Percentiles rank a stretch among this genome's conserved stretches.
Evolutionary conservation across 73 alveolate genomes (phyloP).

Genomic region (Strombidium stylifer): DNA sequence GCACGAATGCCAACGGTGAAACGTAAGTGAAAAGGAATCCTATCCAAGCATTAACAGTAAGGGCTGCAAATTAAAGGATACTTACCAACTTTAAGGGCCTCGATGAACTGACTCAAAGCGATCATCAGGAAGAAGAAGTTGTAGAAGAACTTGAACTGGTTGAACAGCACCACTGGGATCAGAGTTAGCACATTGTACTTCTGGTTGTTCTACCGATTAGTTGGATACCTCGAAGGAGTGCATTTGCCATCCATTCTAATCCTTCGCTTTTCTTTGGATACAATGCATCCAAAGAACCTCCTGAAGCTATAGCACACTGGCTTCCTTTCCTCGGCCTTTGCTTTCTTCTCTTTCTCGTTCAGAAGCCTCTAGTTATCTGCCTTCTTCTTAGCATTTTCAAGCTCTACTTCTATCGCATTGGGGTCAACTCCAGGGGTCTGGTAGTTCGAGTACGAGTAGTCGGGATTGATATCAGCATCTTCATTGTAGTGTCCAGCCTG

Average conservation of each 20-base stretch:
- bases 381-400: too few relatives aligned
- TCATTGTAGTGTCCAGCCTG: too few relatives aligned
- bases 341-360: too few relatives aligned
- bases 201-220: constrained; percentile 78
- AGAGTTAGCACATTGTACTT: constrained; percentile 81
- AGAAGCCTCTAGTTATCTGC: too few relatives aligned
- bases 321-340: too few relatives aligned
- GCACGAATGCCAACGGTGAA: constrained; percentile 94
- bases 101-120: constrained; percentile 79
- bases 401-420: too few relatives aligned
- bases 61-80: too few relatives aligned
- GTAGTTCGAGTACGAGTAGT: too few relatives aligned
- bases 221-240: constrained; percentile 49
- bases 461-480: too few relatives aligned
- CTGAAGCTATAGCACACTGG: neutral
- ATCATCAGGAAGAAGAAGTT: constrained; percentile 84
- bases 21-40: constrained; percentile 92
- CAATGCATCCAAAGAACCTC: neutral
- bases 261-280: constrained; percentile 4
- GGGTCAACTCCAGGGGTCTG: too few relatives aligned
- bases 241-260: constrained; percentile 22
- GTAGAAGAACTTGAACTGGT: constrained; percentile 86
- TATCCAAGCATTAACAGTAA: constrained; percentile 66
- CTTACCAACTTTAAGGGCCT: constrained; percentile 84
- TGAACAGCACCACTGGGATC: constrained; percentile 83